Percentiles rank a stretch among this genome's conserved stretches.
phyloP scores from a whole-genome alignment of 345 rosid species.

The Populus simonii region DNA sequence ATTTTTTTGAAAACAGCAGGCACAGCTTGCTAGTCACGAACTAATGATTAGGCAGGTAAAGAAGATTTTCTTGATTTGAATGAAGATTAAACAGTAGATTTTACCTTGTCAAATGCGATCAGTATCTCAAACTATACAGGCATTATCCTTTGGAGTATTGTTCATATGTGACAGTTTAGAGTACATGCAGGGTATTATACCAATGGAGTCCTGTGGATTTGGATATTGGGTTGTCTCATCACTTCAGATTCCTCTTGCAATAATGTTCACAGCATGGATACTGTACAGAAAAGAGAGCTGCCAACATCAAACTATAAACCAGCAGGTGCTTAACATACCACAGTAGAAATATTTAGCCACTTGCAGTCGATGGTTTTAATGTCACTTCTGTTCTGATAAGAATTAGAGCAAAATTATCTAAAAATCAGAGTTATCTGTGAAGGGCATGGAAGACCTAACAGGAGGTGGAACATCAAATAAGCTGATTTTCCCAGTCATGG shows the following conservation, averaged over 20 bases:
- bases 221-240: slow-evolving; percentile 67
- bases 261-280: slow-evolving; percentile 66
- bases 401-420: not conserved
- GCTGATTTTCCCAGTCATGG: slow-evolving; percentile 62
- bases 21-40: not conserved
- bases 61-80: not conserved
- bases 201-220: slow-evolving; percentile 60
- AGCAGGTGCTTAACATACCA: slow-evolving; percentile 22
- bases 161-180: not conserved
- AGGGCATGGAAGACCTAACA: slow-evolving; percentile 41
- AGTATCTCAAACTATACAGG: not conserved
- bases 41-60: not conserved
- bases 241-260: slow-evolving; percentile 72
- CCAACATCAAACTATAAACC: slow-evolving; percentile 26
- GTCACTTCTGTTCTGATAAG: not conserved
- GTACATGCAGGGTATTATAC: slow-evolving; percentile 53
- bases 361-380: not conserved
- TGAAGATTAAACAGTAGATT: not conserved
- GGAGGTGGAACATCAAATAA: slow-evolving; percentile 31
- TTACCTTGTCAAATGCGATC: not conserved
- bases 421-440: not conserved
- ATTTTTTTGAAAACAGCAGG: not conserved
- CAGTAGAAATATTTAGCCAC: not conserved
- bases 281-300: slow-evolving; percentile 37
- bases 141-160: not conserved